phyloP scores from a whole-genome alignment of 176 grass and related monocot genomes.

The Bonia amplexicaulis region DNA sequence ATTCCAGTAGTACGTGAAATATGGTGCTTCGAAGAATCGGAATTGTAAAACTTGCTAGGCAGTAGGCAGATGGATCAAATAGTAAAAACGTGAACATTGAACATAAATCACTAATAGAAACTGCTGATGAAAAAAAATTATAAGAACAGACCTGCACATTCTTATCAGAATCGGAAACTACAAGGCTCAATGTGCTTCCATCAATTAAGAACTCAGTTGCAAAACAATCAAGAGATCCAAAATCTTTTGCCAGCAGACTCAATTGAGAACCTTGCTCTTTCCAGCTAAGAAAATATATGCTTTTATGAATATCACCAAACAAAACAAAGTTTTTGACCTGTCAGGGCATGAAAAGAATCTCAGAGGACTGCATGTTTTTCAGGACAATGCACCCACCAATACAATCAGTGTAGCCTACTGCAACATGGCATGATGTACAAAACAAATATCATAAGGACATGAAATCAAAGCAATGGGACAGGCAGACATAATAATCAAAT shows the following conservation, averaged over 20 bases:
- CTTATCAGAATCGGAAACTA: conserved; percentile 77
- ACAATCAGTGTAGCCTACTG: background rate
- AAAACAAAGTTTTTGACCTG: conserved; percentile 94
- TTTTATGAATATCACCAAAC: conserved; percentile 95
- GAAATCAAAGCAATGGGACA: background rate
- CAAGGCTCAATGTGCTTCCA: conserved; percentile 89
- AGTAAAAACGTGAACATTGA: background rate
- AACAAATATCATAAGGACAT: background rate
- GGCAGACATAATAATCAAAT: background rate
- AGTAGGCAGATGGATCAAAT: background rate
- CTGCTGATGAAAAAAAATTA: background rate
- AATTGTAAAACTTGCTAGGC: background rate
- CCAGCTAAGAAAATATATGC: conserved; percentile 94
- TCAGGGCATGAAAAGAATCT: conserved; percentile 8
- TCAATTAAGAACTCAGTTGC: conserved; percentile 96
- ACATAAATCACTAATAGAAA: background rate
- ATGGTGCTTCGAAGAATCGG: background rate
- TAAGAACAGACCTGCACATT: conserved; percentile 72
- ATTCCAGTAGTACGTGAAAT: background rate
- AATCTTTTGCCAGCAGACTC: conserved; percentile 93
- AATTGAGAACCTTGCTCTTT: conserved; percentile 97
- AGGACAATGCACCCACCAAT: background rate
- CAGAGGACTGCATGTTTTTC: background rate
- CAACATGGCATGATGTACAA: background rate
- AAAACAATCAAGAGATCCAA: conserved; percentile 84